A percentile compares a stretch with the other conserved stretches of the same genome.
phyloP scores from a whole-genome alignment of 2,329 filamentous ascomycete genomes.

The Nigrograna mackinnonii region DNA sequence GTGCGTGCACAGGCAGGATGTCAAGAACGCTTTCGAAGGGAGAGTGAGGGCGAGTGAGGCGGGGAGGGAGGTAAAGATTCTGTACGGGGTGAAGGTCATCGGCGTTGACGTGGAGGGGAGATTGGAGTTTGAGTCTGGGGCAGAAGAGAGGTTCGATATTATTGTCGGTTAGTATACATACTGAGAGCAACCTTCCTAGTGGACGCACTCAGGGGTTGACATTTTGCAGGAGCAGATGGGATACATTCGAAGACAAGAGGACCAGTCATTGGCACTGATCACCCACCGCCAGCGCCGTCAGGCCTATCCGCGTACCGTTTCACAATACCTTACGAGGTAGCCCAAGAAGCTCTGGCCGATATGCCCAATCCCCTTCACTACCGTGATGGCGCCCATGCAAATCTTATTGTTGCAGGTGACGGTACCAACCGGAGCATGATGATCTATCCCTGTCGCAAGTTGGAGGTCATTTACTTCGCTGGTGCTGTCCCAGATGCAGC shows the following conservation, averaged over 20 bases:
- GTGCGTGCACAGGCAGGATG: constrained; percentile 5
- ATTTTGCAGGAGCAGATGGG: constrained; percentile 7
- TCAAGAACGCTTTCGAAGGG: constrained; percentile 7
- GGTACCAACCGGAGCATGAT: constrained; percentile 6
- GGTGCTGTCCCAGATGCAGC: not conserved
- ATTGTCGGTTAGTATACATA: too few species aligned
- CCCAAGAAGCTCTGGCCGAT: constrained; percentile 3
- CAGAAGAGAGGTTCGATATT: too few species aligned
- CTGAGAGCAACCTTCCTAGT: too few species aligned
- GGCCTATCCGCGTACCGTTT: constrained; percentile 7
- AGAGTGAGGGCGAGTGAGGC: constrained; percentile 3
- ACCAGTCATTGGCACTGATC: not conserved
- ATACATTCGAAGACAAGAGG: constrained; percentile 1
- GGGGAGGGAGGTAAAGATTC: constrained; percentile 6
- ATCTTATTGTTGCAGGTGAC: constrained; percentile 2
- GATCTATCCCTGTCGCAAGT: constrained; percentile 6
- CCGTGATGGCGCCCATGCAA: not conserved
- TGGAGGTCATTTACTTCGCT: not conserved
- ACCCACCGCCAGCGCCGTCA: constrained; percentile 4
- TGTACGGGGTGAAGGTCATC: constrained; percentile 6
- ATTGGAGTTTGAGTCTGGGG: too few species aligned
- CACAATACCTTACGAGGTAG: constrained; percentile 1
- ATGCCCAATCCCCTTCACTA: constrained; percentile 1
- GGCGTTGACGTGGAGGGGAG: too few species aligned
- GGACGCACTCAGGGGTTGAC: too few species aligned